Conservation (phyloP, 1,139 yeast species). For the Taphrina confusa region DNA sequence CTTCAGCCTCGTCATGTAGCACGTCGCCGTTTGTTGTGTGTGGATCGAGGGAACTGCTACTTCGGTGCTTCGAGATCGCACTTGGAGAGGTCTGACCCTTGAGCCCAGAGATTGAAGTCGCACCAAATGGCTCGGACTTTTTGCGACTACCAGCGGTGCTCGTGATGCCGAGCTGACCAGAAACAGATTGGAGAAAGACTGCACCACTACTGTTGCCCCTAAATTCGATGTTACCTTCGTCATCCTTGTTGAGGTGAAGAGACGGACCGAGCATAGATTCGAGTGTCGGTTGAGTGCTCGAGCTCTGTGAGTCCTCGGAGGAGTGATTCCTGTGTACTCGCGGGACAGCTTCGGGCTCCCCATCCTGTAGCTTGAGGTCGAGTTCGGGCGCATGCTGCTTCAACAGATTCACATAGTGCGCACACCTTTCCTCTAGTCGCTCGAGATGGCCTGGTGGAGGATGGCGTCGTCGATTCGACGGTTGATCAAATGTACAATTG, state of each 20-base stretch:
- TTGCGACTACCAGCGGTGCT: constrained; percentile 21
- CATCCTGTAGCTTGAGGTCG: background rate
- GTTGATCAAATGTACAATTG: constrained; percentile 51
- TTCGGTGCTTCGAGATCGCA: too few species aligned
- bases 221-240: constrained; percentile 42
- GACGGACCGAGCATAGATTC: constrained; percentile 42
- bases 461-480: constrained; percentile 60
- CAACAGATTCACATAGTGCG: constrained; percentile 48
- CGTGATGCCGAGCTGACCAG: constrained; percentile 38
- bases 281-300: constrained; percentile 24
- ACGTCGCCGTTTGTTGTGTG: too few species aligned
- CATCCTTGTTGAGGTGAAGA: constrained; percentile 41
- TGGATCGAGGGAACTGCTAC: background rate
- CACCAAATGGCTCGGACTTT: background rate
- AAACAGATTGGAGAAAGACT: constrained; percentile 41
- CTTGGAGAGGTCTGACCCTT: too few species aligned
- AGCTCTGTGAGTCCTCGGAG: constrained; percentile 33
- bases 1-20: constrained; percentile 48
- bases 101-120: too few species aligned
- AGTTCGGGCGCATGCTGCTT: constrained; percentile 37
- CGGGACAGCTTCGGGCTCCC: background rate
- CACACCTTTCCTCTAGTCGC: constrained; percentile 47
- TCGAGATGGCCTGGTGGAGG: constrained; percentile 46
- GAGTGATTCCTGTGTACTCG: constrained; percentile 1
- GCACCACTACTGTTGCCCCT: constrained; percentile 42